A percentile compares a stretch with the other conserved stretches of the same genome.
Conservation (phyloP, 2,329 filamentous ascomycete genomes). For the Mariannaea elegans region DNA sequence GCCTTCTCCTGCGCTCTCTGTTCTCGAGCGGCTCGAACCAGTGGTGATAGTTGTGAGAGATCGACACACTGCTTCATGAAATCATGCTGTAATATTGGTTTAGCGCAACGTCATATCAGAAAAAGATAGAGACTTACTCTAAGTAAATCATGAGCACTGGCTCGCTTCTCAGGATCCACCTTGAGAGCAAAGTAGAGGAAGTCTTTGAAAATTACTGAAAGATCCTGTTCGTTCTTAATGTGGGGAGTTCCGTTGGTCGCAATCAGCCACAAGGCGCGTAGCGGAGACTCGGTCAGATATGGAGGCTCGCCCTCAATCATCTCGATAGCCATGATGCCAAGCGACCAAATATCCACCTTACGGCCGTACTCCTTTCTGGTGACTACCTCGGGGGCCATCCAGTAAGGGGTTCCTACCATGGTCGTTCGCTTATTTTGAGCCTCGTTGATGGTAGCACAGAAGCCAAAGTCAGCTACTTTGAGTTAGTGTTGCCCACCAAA, state of each 20-base stretch:
- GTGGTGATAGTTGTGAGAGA: conserved; percentile 79
- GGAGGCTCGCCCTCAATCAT: conserved; percentile 99
- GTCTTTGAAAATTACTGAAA: conserved; percentile 85
- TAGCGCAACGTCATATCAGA: conserved; percentile 18
- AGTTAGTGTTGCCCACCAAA: conserved; percentile 43
- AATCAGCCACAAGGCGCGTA: conserved; percentile 93
- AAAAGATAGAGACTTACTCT: conserved; percentile 69
- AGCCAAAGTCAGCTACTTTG: conserved; percentile 87
- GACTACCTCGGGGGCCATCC: conserved; percentile 99
- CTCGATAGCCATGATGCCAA: conserved; percentile 99
- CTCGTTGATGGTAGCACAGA: conserved; percentile 98
- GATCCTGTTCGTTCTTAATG: conserved; percentile 90
- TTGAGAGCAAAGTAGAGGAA: conserved; percentile 94
- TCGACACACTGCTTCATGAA: conserved; percentile 83
- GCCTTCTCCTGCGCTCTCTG: conserved; percentile 87
- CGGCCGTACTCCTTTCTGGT: conserved; percentile 97
- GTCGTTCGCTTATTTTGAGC: conserved; percentile 97
- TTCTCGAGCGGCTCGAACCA: conserved; percentile 86
- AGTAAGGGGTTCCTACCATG: conserved; percentile 99
- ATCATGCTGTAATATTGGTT: conserved; percentile 66
- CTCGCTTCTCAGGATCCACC: conserved; percentile 96
- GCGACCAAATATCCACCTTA: conserved; percentile 98
- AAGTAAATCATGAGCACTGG: conserved; percentile 91
- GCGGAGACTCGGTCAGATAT: conserved; percentile 92
- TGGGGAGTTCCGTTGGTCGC: conserved; percentile 94